Base-by-base conservation (phyloP, 345 rosid genomes). In the Abelmoschus esculentus region DNA sequence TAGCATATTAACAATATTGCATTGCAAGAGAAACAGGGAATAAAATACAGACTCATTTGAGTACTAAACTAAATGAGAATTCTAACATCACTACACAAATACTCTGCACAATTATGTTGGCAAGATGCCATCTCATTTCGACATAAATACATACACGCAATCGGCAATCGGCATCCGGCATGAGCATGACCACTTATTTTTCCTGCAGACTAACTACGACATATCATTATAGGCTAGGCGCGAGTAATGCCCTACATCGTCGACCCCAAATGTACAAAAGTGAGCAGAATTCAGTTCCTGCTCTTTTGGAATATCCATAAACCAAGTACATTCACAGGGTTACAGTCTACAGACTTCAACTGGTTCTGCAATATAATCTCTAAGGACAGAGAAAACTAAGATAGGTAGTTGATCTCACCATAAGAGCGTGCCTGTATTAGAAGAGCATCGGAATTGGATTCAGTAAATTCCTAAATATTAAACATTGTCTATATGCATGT, bases 161-260 rank as follows among this genome's bases (percentile, higher is more conserved):
- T 29, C 47, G 17, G 61, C 47, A 12, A 56, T 29, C 47, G 17
- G 38, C 42, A 38, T 1, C 22, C 47, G 22, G 38, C 42, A 38
- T 1, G 42, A 38, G 42, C 42, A 1, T 38, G 42, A 60, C 19
- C 44, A 67, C 69, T 81, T 83, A 79, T 75, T 83, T 63, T 44
- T 28, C 82, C 81, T 64, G 63, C 40, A 26, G 40, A 63, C 75
- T 72, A 64, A 53, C 6, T 26, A 49, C 5, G 29, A 71, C 49
- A 54, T 22, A 65, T n/a, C 32, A 50, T 34, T 58, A 54, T 32
- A 29, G 17, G 26, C 70, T 66, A 44, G 47, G 64, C 42, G 61
- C 74, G 17, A 7, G 14, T 22, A 67, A 64, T 73, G 60, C 72
- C 72, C 52, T 19, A 15, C 18, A 56, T 71, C 61, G 28, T 61